Percentiles rank a stretch among this genome's conserved stretches.
Conservation (phyloP, 139 green algal species). For the Edaphochlamys debaryana region DNA sequence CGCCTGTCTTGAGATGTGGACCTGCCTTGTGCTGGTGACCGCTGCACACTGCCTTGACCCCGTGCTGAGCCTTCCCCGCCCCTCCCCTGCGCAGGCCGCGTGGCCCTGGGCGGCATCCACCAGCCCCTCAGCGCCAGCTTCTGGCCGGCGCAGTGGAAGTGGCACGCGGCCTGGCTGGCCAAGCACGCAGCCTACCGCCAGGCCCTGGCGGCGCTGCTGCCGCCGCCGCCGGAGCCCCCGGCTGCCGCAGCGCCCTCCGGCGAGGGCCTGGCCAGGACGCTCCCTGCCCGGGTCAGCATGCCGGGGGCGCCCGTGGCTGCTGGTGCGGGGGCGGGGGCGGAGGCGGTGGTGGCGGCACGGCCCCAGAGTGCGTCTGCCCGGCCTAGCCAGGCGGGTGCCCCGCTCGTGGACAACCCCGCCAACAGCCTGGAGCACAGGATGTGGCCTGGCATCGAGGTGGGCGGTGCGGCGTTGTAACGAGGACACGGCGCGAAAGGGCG, state of each 20-base stretch:
- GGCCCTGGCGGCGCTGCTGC: not conserved
- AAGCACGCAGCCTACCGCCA: not conserved
- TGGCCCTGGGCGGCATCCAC: not conserved
- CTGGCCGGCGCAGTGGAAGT: conserved; percentile 4
- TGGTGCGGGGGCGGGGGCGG: not conserved
- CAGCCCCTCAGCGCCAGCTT: not conserved
- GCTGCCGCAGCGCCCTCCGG: too few species aligned
- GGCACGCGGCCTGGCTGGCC: not conserved
- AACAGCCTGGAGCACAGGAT: conserved; percentile 24
- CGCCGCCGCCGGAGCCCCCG: not conserved
- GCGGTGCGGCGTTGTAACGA: not conserved
- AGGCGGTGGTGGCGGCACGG: not conserved
- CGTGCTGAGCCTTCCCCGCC: too few species aligned
- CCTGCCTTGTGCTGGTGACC: too few species aligned
- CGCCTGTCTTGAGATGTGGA: too few species aligned
- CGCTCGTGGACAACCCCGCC: not conserved
- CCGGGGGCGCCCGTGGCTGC: too few species aligned
- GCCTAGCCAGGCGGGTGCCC: too few species aligned
- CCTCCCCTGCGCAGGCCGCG: not conserved
- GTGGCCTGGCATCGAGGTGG: conserved; percentile 1
- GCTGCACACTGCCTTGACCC: not conserved
- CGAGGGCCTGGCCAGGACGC: too few species aligned
- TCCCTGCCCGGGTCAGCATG: too few species aligned
- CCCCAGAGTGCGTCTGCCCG: too few species aligned
- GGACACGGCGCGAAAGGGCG: not conserved